These are phyloP conservation scores for Alternaria triticimaculans DNA, from an alignment of 2,329 filamentous ascomycete genomes.

Conservation along the genomic window DNA sequence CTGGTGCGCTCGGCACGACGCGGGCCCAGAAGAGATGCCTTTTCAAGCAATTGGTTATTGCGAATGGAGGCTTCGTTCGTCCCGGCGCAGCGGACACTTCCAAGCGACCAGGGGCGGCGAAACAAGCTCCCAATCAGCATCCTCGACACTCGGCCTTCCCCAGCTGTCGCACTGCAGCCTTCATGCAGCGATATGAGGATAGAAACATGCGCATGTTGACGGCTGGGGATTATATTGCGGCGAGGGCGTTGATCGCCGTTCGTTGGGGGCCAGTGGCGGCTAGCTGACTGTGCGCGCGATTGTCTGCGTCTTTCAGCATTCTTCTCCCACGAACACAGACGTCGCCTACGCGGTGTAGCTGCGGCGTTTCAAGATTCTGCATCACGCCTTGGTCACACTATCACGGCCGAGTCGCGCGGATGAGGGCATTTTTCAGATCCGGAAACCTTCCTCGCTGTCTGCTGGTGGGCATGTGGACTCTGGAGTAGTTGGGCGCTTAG, in stretches of 20 bases:
- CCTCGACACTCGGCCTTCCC: slow-evolving; percentile 4
- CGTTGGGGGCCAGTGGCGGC: slow-evolving; percentile 6
- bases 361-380: slow-evolving; percentile 12
- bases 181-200: slow-evolving; percentile 22
- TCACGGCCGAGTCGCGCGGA: slow-evolving; percentile 28
- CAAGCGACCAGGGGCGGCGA: slow-evolving; percentile 20
- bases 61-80: slow-evolving; percentile 13
- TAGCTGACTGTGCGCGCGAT: slow-evolving; percentile 17
- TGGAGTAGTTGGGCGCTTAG: slow-evolving; percentile 41
- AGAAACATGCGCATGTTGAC: slow-evolving; percentile 11
- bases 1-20: slow-evolving; percentile 1
- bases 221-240: slow-evolving; percentile 18
- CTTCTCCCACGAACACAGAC: background rate
- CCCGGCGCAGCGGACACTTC: slow-evolving; percentile 8
- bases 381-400: slow-evolving; percentile 41
- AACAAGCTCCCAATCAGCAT: slow-evolving; percentile 26
- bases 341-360: background rate
- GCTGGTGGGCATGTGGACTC: slow-evolving; percentile 15
- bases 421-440: background rate
- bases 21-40: background rate
- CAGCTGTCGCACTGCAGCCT: slow-evolving; percentile 6
- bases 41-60: slow-evolving; percentile 7
- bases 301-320: background rate
- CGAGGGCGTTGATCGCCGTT: slow-evolving; percentile 4
- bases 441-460: slow-evolving; percentile 1